These are phyloP conservation scores for Psidium friedrichsthalianum DNA, from an alignment of 345 rosid genomes.

Conservation along the genomic window DNA sequence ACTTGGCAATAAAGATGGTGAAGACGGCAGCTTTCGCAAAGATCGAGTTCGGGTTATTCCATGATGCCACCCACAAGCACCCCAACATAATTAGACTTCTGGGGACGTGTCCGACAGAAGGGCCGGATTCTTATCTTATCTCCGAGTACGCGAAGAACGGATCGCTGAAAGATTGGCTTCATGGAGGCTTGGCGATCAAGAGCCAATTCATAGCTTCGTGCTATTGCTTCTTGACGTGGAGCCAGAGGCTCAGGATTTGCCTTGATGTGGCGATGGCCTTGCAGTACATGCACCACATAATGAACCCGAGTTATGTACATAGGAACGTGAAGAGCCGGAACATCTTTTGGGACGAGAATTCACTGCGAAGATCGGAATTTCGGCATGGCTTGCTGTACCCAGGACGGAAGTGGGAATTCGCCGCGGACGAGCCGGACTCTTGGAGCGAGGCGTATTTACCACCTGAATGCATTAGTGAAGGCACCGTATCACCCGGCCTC, in stretches of 20 bases:
- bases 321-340: conserved; percentile 58
- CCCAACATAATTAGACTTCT: conserved; percentile 67
- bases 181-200: conserved; percentile 85
- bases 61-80: conserved; percentile 48
- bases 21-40: conserved; percentile 21
- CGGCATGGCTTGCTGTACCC: conserved; percentile 49
- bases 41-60: conserved; percentile 38
- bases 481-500: conserved; percentile 30
- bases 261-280: conserved; percentile 78
- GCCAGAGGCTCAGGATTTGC: conserved; percentile 76
- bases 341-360: conserved; percentile 82
- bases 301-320: conserved; percentile 68
- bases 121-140: conserved; percentile 35
- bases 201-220: conserved; percentile 89
- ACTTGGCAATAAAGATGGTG: conserved; percentile 53
- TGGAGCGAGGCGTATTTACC: conserved; percentile 24
- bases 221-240: conserved; percentile 81
- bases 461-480: conserved; percentile 50
- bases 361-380: conserved; percentile 64
- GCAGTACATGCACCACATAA: conserved; percentile 77
- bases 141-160: conserved; percentile 84
- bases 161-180: conserved; percentile 85
- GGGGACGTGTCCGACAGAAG: conserved; percentile 54
- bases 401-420: conserved; percentile 13
- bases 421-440: conserved; percentile 1